A percentile compares a stretch with the other conserved stretches of the same genome.
Evolutionary conservation across 371 early-diverging fungal genomes (phyloP).

Genomic region (Synchytrium microbalum): DNA sequence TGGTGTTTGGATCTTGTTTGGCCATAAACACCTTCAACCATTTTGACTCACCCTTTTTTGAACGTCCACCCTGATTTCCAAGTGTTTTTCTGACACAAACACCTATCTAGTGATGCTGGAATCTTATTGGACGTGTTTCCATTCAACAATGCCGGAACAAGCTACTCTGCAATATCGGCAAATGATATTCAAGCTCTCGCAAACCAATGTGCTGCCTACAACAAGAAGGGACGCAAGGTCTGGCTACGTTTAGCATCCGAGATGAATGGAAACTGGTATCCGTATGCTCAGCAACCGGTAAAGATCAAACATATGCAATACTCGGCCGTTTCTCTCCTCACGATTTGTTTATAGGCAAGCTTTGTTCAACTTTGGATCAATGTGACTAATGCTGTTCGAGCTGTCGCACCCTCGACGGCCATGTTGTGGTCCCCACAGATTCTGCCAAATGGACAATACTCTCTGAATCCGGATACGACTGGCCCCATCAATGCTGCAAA

Average conservation of each 20-base stretch:
- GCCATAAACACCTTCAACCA: too few species aligned
- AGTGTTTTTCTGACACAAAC: too few species aligned
- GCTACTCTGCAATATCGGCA: background rate
- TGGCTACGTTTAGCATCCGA: background rate
- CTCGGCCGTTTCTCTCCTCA: too few species aligned
- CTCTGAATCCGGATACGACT: background rate
- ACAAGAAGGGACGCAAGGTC: background rate
- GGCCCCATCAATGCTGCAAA: background rate
- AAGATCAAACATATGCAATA: background rate
- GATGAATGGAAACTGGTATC: conserved; percentile 6
- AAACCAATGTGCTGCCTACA: background rate
- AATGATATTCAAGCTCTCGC: background rate
- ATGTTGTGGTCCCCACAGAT: background rate
- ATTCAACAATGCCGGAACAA: background rate
- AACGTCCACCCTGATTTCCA: too few species aligned
- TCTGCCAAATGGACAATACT: background rate
- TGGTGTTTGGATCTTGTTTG: too few species aligned
- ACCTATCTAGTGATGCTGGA: background rate
- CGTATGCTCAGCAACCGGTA: background rate
- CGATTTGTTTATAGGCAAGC: too few species aligned
- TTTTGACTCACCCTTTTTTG: too few species aligned
- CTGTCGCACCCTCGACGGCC: background rate
- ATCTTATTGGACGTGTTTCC: background rate
- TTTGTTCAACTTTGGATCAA: background rate
- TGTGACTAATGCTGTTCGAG: background rate